These are phyloP conservation scores for Cystobasidium onofrii DNA, from an alignment of 768 basidiomycete genomes.

Conservation along the genomic window DNA sequence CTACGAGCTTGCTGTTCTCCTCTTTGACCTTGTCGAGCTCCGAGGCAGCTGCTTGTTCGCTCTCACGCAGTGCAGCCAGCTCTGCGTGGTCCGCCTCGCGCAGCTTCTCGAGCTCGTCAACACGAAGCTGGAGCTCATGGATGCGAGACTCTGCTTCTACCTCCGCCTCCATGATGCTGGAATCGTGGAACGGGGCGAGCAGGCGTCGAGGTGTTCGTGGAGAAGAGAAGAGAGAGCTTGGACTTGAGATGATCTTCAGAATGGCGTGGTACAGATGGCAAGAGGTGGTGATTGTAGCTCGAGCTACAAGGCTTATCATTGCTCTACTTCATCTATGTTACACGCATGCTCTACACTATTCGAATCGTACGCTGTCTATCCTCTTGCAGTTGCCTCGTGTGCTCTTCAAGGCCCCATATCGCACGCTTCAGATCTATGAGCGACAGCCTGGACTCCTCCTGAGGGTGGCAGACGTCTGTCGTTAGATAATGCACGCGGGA, in stretches of 20 bases:
- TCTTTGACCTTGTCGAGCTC: conserved; percentile 56
- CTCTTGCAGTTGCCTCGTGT: not conserved
- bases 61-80: conserved; percentile 11
- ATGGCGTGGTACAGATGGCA: not conserved
- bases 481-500: not conserved
- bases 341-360: not conserved
- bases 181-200: not conserved
- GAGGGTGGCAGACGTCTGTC: not conserved
- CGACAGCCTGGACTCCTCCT: conserved; percentile 10
- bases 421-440: not conserved
- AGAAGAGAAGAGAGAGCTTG: not conserved
- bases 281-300: not conserved
- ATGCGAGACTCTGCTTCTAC: conserved; percentile 14
- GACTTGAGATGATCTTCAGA: too few species aligned
- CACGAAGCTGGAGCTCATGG: conserved; percentile 18
- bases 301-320: not conserved
- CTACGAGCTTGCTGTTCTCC: conserved; percentile 57
- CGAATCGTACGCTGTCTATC: conserved; percentile 7
- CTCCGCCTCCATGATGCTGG: conserved; percentile 14
- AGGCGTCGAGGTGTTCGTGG: not conserved
- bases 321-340: not conserved
- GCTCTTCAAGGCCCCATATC: conserved; percentile 22
- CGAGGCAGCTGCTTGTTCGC: conserved; percentile 49
- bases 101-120: conserved; percentile 25
- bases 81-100: conserved; percentile 9